Evolutionary conservation across 805 yeast genomes (phyloP).

Genomic region (Wickerhamomyces hampshirensis): DNA sequence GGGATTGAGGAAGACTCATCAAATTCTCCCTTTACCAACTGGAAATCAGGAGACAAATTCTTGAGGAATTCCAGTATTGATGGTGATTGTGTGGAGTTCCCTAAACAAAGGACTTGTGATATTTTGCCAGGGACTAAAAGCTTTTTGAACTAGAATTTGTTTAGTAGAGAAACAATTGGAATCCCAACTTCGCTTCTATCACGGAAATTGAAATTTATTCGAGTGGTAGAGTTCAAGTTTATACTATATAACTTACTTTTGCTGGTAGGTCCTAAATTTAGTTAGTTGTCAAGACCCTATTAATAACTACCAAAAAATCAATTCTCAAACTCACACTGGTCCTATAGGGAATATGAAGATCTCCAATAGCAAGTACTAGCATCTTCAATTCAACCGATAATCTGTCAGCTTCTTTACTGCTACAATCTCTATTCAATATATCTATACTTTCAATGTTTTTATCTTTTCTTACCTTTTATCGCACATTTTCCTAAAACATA

Average conservation of each 20-base stretch:
- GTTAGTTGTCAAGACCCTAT: conserved; percentile 6
- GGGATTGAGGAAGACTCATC: conserved; percentile 56
- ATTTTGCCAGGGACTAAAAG: conserved; percentile 82
- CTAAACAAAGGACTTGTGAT: conserved; percentile 77
- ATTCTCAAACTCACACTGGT: conserved; percentile 47
- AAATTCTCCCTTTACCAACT: conserved; percentile 77
- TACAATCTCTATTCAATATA: too few relatives aligned
- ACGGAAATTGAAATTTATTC: neutral
- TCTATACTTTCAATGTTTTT: too few relatives aligned
- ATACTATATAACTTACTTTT: conserved; percentile 27
- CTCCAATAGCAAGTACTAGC: conserved; percentile 83
- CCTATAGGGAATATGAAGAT: conserved; percentile 84
- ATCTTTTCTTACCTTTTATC: too few relatives aligned
- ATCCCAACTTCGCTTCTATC: too few relatives aligned
- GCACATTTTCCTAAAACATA: too few relatives aligned
- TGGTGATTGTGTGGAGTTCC: conserved; percentile 70
- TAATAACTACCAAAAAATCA: conserved; percentile 4
- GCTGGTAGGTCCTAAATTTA: conserved; percentile 37
- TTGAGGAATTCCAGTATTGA: conserved; percentile 61
- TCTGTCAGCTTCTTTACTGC: neutral
- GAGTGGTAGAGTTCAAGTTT: too few relatives aligned
- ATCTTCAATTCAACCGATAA: conserved; percentile 27
- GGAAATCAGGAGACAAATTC: conserved; percentile 65
- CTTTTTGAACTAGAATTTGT: conserved; percentile 51
- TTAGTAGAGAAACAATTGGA: conserved; percentile 5